Conservation (phyloP, 1,284 basidiomycete species). For the Boletellus deceptivus region DNA sequence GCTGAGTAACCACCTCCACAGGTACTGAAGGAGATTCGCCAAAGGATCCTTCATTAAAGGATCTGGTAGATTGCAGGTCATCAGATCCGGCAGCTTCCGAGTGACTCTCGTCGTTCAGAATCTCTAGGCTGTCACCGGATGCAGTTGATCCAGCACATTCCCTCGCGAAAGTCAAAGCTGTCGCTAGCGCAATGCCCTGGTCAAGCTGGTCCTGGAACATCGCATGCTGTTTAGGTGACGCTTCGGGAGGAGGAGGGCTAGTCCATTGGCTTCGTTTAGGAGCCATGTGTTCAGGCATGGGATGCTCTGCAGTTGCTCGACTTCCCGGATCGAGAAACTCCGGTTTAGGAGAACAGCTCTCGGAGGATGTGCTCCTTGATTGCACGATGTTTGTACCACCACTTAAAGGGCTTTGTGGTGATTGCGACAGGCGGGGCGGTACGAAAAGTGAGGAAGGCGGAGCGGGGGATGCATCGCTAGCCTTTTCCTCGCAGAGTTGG, state of each 20-base stretch:
- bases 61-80: slow-evolving; percentile 60
- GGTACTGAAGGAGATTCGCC: slow-evolving; percentile 14
- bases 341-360: slow-evolving; percentile 49
- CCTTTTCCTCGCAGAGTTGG: slow-evolving; percentile 80
- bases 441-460: slow-evolving; percentile 49
- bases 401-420: slow-evolving; percentile 68
- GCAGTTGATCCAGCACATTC: slow-evolving; percentile 48
- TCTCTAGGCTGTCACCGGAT: slow-evolving; percentile 56
- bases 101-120: slow-evolving; percentile 56
- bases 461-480: slow-evolving; percentile 41
- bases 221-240: slow-evolving; percentile 60
- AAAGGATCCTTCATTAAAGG: slow-evolving; percentile 49
- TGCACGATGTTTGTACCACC: slow-evolving; percentile 61
- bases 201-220: slow-evolving; percentile 67
- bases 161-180: slow-evolving; percentile 56
- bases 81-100: slow-evolving; percentile 64
- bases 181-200: slow-evolving; percentile 63
- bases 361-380: slow-evolving; percentile 44
- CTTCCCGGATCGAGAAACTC: slow-evolving; percentile 44
- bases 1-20: slow-evolving; percentile 7
- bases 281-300: slow-evolving; percentile 70
- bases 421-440: slow-evolving; percentile 54
- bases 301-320: slow-evolving; percentile 31
- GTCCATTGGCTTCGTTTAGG: slow-evolving; percentile 76
- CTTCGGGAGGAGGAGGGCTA: slow-evolving; percentile 76